Conservation (phyloP, 2,329 filamentous ascomycete species). For the Claviceps sp. region DNA sequence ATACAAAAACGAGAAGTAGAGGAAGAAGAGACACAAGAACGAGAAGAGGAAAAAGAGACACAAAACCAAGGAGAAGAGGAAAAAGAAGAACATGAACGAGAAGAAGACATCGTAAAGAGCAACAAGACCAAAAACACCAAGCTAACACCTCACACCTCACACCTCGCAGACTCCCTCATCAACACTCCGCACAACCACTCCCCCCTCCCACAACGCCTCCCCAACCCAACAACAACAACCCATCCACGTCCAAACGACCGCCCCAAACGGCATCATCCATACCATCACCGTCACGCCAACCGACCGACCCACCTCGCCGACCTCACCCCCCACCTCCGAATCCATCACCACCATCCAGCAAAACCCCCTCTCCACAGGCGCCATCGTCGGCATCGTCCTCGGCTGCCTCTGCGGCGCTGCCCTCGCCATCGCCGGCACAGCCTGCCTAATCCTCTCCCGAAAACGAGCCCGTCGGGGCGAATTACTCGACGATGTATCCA, state of each 20-base stretch:
- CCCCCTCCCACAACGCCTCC: neutral
- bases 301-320: neutral
- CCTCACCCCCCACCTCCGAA: neutral
- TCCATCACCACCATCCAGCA: neutral
- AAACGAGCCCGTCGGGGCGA: neutral
- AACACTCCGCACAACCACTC: neutral
- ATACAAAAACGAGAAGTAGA: neutral
- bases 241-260: neutral
- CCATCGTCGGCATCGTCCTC: slow-evolving; percentile 1
- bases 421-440: neutral
- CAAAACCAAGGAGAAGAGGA: neutral
- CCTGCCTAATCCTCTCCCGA: neutral
- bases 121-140: too few species aligned
- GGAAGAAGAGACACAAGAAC: neutral
- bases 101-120: too few species aligned
- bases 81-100: too few species aligned
- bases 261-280: neutral
- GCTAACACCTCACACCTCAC: too few species aligned
- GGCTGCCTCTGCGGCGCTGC: neutral
- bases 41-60: neutral
- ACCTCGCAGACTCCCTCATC: neutral
- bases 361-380: neutral
- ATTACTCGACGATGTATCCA: neutral
- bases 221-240: too few species aligned
- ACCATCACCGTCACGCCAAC: neutral